These are phyloP conservation scores for Talaromyces liani DNA, from an alignment of 495 filamentous ascomycete species.

Conservation along the genomic window DNA sequence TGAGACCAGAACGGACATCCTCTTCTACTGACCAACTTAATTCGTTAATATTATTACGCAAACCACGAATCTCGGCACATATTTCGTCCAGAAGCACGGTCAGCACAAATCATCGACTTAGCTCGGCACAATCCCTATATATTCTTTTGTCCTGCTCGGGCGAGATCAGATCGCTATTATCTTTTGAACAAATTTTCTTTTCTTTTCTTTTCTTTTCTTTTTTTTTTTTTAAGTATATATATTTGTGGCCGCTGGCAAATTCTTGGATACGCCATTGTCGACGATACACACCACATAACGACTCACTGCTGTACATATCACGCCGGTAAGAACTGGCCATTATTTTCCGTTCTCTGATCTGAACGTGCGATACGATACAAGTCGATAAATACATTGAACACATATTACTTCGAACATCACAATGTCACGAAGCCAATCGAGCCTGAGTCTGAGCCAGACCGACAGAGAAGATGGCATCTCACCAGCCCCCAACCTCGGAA, in stretches of 20 bases:
- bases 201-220: neutral
- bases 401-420: conserved; percentile 10
- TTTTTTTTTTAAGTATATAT: neutral
- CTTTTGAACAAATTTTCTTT: neutral
- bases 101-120: neutral
- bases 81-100: neutral
- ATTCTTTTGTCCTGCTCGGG: neutral
- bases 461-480: conserved; percentile 23
- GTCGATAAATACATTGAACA: neutral
- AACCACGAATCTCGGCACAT: neutral
- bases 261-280: neutral
- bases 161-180: neutral
- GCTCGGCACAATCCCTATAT: neutral
- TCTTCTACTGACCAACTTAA: neutral
- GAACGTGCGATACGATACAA: neutral
- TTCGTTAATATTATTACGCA: neutral
- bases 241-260: neutral
- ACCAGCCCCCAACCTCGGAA: conserved; percentile 5
- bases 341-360: neutral
- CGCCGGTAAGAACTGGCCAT: neutral
- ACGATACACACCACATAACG: neutral
- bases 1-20: neutral
- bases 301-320: neutral
- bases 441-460: conserved; percentile 26
- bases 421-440: conserved; percentile 42